phyloP scores from a whole-genome alignment of 768 basidiomycete genomes.

The Leccinum barrowsii region DNA sequence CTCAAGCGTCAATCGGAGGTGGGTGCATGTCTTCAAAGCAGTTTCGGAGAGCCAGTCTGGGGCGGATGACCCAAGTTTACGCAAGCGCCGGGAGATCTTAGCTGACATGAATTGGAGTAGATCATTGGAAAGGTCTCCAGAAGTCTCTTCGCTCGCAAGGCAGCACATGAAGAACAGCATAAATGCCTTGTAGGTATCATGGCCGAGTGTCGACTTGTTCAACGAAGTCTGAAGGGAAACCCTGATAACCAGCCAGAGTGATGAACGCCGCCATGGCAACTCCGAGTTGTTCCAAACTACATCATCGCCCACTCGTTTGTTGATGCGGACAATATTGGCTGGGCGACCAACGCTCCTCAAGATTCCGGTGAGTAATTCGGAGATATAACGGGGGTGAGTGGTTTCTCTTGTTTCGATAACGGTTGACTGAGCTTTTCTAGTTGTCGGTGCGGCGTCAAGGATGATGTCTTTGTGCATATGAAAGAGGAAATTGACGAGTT shows the following conservation, averaged over 20 bases:
- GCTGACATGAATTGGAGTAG: not conserved
- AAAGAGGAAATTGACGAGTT: conserved; percentile 36
- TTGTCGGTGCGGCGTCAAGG: conserved; percentile 30
- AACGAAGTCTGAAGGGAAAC: conserved; percentile 40
- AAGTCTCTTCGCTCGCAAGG: conserved; percentile 5
- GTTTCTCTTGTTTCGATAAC: not conserved
- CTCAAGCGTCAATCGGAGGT: not conserved
- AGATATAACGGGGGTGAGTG: not conserved
- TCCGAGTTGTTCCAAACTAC: conserved; percentile 12
- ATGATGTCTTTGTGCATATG: conserved; percentile 28
- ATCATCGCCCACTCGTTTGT: conserved; percentile 41
- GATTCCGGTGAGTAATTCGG: conserved; percentile 41
- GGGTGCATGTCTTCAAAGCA: not conserved
- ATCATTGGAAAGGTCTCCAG: not conserved
- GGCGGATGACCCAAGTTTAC: not conserved
- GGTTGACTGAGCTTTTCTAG: not conserved
- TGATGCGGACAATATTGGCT: conserved; percentile 23
- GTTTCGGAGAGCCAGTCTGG: not conserved
- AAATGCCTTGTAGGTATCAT: conserved; percentile 29
- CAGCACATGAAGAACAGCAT: conserved; percentile 24
- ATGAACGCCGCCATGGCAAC: conserved; percentile 46
- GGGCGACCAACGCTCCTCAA: conserved; percentile 33
- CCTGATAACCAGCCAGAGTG: conserved; percentile 46
- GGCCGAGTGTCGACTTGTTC: conserved; percentile 9
- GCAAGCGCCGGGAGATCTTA: not conserved